Percentiles rank a stretch among this genome's conserved stretches.
Evolutionary conservation across 2,329 filamentous ascomycete genomes (phyloP).

Genomic region (Alternaria tenuissima): DNA sequence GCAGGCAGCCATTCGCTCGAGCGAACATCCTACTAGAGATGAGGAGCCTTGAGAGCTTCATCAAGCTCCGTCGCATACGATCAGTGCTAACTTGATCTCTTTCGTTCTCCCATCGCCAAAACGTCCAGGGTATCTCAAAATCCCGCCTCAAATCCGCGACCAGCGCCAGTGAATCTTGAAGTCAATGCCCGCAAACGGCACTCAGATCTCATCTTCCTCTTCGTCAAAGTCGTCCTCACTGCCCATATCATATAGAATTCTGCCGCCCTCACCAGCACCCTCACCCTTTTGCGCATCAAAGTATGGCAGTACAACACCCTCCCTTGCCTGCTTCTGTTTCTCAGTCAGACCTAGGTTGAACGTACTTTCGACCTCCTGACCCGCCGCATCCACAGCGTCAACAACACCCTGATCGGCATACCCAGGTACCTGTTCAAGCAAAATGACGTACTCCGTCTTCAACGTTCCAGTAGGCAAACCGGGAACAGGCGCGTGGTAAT

Average conservation of each 20-base stretch:
- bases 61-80: not conserved
- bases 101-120: not conserved
- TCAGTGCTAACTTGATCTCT: not conserved
- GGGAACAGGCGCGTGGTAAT: conserved; percentile 25
- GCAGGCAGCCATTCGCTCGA: not conserved
- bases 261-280: conserved; percentile 78
- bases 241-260: conserved; percentile 97
- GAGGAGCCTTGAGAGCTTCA: not conserved
- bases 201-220: conserved; percentile 87
- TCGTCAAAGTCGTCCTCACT: conserved; percentile 97
- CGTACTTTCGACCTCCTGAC: conserved; percentile 64
- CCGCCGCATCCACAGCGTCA: conserved; percentile 35
- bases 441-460: conserved; percentile 60
- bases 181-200: not conserved
- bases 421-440: conserved; percentile 77
- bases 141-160: conserved; percentile 1
- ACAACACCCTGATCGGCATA: conserved; percentile 27
- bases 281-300: conserved; percentile 89
- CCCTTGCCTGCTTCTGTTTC: conserved; percentile 84
- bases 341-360: conserved; percentile 90
- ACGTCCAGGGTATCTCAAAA: conserved; percentile 22
- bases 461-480: conserved; percentile 42
- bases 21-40: not conserved
- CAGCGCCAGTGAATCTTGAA: not conserved
- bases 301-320: conserved; percentile 91